Evolutionary conservation across 371 early-diverging fungal genomes (phyloP).

Genomic region (Syncephalis plumigaleata): DNA sequence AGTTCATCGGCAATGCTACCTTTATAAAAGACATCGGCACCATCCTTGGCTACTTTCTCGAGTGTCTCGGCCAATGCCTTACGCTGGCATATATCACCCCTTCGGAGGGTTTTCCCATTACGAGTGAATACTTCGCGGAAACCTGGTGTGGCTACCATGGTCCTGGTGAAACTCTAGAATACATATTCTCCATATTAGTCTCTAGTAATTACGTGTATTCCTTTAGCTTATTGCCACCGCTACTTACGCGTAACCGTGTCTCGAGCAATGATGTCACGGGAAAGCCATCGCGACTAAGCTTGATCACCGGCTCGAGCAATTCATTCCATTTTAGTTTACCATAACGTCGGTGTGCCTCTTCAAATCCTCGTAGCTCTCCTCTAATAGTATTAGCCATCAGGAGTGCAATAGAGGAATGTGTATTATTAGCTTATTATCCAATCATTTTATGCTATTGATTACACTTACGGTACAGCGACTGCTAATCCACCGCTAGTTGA

Average conservation of each 20-base stretch:
- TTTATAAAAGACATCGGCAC: conserved; percentile 72
- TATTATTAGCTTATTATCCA: neutral
- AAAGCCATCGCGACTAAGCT: conserved; percentile 69
- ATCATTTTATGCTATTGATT: conserved; percentile 1
- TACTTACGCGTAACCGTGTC: conserved; percentile 15
- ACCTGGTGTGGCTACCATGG: neutral
- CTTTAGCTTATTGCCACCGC: no score
- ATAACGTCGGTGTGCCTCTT: conserved; percentile 12
- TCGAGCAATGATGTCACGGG: conserved; percentile 21
- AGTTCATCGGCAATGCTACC: conserved; percentile 67
- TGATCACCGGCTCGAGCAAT: conserved; percentile 69
- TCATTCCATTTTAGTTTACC: conserved; percentile 78
- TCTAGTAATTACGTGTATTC: no score
- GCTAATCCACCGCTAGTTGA: conserved; percentile 66
- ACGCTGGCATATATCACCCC: conserved; percentile 60
- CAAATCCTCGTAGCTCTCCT: conserved; percentile 7
- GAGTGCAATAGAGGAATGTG: neutral
- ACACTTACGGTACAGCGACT: conserved; percentile 79
- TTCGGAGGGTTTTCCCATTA: conserved; percentile 32
- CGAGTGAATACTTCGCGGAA: conserved; percentile 35
- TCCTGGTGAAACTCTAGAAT: neutral
- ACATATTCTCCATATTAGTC: no score
- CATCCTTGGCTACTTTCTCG: conserved; percentile 57
- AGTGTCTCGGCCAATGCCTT: conserved; percentile 65
- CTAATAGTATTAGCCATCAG: neutral